phyloP scores from a whole-genome alignment of 805 yeast genomes.

The Kodamaea restingae region DNA sequence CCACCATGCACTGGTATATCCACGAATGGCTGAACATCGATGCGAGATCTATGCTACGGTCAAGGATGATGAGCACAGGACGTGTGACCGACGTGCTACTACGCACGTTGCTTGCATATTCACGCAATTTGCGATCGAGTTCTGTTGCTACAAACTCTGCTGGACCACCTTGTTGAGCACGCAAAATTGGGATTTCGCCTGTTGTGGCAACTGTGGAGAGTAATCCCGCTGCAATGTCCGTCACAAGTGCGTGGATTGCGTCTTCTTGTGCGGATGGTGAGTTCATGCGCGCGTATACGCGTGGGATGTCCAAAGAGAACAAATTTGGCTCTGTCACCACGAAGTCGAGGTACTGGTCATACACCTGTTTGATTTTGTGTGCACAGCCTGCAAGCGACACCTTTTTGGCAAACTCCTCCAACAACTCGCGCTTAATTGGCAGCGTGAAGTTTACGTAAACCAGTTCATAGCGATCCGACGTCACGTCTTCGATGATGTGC shows the following conservation, averaged over 20 bases:
- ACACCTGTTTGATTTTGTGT: slow-evolving; percentile 76
- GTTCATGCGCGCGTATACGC: slow-evolving; percentile 66
- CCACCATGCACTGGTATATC: slow-evolving; percentile 95
- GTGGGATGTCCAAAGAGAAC: slow-evolving; percentile 68
- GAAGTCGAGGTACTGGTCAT: slow-evolving; percentile 90
- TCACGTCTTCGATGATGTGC: slow-evolving; percentile 66
- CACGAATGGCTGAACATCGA: slow-evolving; percentile 96
- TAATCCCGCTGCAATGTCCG: slow-evolving; percentile 70
- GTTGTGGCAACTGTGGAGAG: slow-evolving; percentile 75
- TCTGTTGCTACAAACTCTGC: slow-evolving; percentile 91
- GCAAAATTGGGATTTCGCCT: slow-evolving; percentile 79
- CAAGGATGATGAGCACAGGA: slow-evolving; percentile 76
- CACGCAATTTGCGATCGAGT: slow-evolving; percentile 78
- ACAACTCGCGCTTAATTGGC: slow-evolving; percentile 65
- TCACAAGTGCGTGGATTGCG: slow-evolving; percentile 64
- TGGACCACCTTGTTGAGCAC: slow-evolving; percentile 91
- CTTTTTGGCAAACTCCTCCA: slow-evolving; percentile 84
- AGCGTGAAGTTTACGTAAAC: slow-evolving; percentile 86
- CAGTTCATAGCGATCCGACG: slow-evolving; percentile 69
- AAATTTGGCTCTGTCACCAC: slow-evolving; percentile 90
- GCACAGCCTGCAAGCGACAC: slow-evolving; percentile 73
- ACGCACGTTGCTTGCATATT: slow-evolving; percentile 64
- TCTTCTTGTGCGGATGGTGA: slow-evolving; percentile 71
- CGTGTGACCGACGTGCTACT: slow-evolving; percentile 39
- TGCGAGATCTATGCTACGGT: slow-evolving; percentile 84